Percentiles rank a stretch among this genome's conserved stretches.
Evolutionary conservation across 176 grass and related monocot species (phyloP).

Genomic region (Avena eriantha): DNA sequence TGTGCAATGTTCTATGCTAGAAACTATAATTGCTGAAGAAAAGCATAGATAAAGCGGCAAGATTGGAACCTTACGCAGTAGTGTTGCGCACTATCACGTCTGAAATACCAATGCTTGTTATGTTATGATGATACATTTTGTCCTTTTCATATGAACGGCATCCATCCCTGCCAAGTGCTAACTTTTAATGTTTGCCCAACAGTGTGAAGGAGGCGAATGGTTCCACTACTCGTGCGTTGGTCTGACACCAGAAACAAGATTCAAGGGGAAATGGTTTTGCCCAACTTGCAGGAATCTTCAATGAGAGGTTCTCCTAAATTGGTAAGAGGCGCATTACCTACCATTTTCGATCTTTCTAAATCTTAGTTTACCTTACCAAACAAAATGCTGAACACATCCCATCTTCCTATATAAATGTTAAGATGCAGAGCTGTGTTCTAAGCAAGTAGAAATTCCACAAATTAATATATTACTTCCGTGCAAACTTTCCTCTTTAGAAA

Average conservation of each 20-base stretch:
- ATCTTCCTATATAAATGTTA: conserved; percentile 19
- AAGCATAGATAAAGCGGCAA: background rate
- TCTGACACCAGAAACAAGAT: conserved; percentile 97
- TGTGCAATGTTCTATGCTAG: background rate
- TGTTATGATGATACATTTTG: background rate
- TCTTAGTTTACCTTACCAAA: conserved; percentile 14
- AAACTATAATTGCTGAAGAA: conserved; percentile 13
- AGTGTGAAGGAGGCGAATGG: conserved; percentile 99
- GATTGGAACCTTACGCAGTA: background rate
- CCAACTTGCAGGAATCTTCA: conserved; percentile 90
- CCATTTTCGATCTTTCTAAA: conserved; percentile 14
- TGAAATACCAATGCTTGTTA: conserved; percentile 8
- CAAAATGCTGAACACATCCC: background rate
- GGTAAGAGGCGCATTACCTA: conserved; percentile 41
- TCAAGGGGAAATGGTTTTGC: conserved; percentile 99
- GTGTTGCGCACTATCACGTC: background rate
- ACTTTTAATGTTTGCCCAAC: conserved; percentile 43
- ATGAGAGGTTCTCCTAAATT: conserved; percentile 37
- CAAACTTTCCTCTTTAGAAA: conserved; percentile 3
- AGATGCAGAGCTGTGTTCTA: conserved; percentile 8
- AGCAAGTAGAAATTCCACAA: background rate
- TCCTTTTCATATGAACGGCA: background rate
- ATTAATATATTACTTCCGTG: conserved; percentile 16
- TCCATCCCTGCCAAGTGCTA: conserved; percentile 28
- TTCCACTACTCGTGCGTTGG: conserved; percentile 97